These are phyloP conservation scores for Cardiospermum halicacabum DNA, from an alignment of 345 rosid species.

Conservation along the genomic window DNA sequence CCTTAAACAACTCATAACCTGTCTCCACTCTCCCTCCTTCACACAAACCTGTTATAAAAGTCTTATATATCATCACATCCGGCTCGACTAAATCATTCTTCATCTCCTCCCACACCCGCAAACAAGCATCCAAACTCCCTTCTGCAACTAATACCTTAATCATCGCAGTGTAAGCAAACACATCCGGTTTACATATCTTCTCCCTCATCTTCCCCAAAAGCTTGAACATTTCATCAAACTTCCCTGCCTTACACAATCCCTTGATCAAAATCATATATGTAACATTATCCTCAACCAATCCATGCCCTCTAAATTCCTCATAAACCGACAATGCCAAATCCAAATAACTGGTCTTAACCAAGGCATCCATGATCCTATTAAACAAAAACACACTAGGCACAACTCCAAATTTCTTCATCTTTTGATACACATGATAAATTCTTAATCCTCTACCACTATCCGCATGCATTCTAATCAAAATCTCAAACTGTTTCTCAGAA, in stretches of 20 bases:
- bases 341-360: constrained; percentile 57
- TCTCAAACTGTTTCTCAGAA: constrained; percentile 81
- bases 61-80: constrained; percentile 83
- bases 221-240: constrained; percentile 54
- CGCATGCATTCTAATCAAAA: constrained; percentile 86
- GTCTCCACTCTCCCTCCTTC: constrained; percentile 50
- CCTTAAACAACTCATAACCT: constrained; percentile 59
- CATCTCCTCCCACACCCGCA: constrained; percentile 88
- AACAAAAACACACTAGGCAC: constrained; percentile 70
- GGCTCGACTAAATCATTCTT: constrained; percentile 56
- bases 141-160: constrained; percentile 49
- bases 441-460: constrained; percentile 80
- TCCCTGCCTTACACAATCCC: constrained; percentile 71
- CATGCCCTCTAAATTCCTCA: constrained; percentile 60
- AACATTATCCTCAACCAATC: constrained; percentile 52
- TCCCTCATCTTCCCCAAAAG: constrained; percentile 65
- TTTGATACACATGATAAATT: constrained; percentile 73
- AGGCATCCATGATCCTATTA: constrained; percentile 71
- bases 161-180: constrained; percentile 86
- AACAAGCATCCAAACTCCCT: constrained; percentile 68
- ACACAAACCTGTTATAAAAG: constrained; percentile 61
- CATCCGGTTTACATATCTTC: constrained; percentile 70
- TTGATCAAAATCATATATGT: constrained; percentile 77
- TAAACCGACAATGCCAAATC: constrained; percentile 77
- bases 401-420: constrained; percentile 79